Evolutionary conservation across 2,329 filamentous ascomycete species (phyloP), one percentile per base, ranked within the genome.

Genomic region (Penicillium brevicompactum): DNA sequence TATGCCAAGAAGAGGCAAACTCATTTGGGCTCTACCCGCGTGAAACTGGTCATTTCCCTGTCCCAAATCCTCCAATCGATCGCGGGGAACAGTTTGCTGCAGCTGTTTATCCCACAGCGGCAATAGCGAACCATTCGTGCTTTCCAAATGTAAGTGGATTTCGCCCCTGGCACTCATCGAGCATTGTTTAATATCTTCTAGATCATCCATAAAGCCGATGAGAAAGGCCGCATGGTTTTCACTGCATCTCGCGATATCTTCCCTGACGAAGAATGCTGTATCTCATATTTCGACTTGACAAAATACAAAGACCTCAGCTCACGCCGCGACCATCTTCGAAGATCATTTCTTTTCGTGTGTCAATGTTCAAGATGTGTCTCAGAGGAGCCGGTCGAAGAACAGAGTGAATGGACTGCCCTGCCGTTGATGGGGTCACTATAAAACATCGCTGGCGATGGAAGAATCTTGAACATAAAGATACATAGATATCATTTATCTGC

Each of bases 231-330:
- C 0, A 72, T 72, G 70, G 62, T 71, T 1, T 72, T 70, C 22
- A 67, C 66, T 2, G 64, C 69, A 0, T 62, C 63, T 10, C 55
- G 60, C 8, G 67, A 72, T 16, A 71, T 72, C 18, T 48, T 55
- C 1, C 45, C 64, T 0, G 70, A 65, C 1, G 67, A 72, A 32
- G 70, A 72, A 58, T 72, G 70, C 47, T 72, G 69, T 38, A 72
- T 72, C 31, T 65, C 70, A 0, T 72, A 72, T 34, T 71, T 71
- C 40, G 69, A 71, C 31, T 30, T 72, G 22, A 64, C 63, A 2
- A 51, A 62, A 41, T 51, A 60, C 31, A 56, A 50, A 1, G 59
- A 63, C 14, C 37, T 70, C 2, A 43, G 44, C 14, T 56, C 56
- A 2, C 65, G 69, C 5, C 59, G 68, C 4, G 60, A 62, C 0